Conservation (phyloP, 176 grass and related monocot genomes). For the Secale cereale region DNA sequence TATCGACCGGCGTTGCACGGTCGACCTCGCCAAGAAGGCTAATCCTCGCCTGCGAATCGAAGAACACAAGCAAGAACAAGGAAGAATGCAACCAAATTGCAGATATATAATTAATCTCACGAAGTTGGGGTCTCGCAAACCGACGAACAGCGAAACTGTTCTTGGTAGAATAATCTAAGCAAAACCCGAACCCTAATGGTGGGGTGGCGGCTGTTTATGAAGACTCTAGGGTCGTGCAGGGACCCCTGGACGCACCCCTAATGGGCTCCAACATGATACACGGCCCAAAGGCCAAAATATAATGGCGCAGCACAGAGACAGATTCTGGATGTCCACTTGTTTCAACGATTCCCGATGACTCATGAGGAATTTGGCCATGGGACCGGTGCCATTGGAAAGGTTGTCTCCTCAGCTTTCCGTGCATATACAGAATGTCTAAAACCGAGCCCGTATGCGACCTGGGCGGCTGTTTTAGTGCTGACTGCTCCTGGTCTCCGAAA, state of each 20-base stretch:
- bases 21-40: too few relatives aligned
- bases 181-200: neutral
- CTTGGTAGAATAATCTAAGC: neutral
- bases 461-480: neutral
- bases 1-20: too few relatives aligned
- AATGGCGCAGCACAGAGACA: too few relatives aligned
- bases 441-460: neutral
- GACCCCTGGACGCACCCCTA: neutral
- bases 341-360: too few relatives aligned
- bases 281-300: neutral
- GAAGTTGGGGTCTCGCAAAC: neutral
- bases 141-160: neutral
- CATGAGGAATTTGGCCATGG: too few relatives aligned
- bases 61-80: neutral
- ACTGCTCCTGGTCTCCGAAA: neutral
- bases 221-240: neutral
- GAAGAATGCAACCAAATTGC: neutral
- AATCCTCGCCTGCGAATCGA: too few relatives aligned
- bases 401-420: neutral
- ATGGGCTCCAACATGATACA: neutral
- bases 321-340: too few relatives aligned
- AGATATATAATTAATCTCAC: neutral
- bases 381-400: neutral
- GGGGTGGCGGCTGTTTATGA: neutral
- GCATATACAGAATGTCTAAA: neutral